Base-by-base conservation (phyloP, 163 green algal genomes). In the Chlorella variabilis region DNA sequence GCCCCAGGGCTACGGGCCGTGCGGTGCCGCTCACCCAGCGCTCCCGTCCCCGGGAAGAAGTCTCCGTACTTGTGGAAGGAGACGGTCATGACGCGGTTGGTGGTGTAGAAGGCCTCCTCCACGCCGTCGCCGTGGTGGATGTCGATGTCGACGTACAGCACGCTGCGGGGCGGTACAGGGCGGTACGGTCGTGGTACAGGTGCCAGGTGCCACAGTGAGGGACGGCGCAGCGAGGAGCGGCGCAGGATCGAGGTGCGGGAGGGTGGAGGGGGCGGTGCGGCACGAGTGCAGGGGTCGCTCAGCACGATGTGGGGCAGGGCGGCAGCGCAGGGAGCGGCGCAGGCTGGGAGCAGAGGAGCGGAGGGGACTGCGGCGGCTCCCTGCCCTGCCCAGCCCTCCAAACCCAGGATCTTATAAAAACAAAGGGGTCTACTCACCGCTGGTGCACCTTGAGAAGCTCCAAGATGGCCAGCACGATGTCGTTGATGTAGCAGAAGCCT, bases 401-500 rank as follows among this genome's bases (percentile, higher is more conserved):
- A n/a, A n/a, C n/a, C n/a, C n/a, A n/a, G n/a, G n/a, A n/a, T n/a
- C n/a, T n/a, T n/a, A n/a, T n/a, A n/a, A n/a, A n/a, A 54, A 54
- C 11, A 54, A 54, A 54, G 45, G 45, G 15, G 45, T 54, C 68
- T 25, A 39, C 73, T 54, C 42, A 89, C 87, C 89, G 82, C 58
- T 90, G 82, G 84, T 95, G 91, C 56, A 82, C 63, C 86, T 98
- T 98, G 25, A 98, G 91, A 41, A 98, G 92, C 92, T 98, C 95
- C 82, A 98, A 85, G 71, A 98, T 98, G 56, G 89, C 91, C 76
- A 98, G 87, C 51, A 99, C 96, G 73, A 98, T 97, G 90, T 98
- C 96, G 81, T 98, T 98, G 70, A 98, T 93, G 86, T 99, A 99
- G 88, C 97, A 99, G 86, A 99, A 99, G 4, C 97, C 97, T 81